These are phyloP conservation scores for Tuber calosporum DNA, from an alignment of 495 filamentous ascomycete genomes.

Conservation along the genomic window DNA sequence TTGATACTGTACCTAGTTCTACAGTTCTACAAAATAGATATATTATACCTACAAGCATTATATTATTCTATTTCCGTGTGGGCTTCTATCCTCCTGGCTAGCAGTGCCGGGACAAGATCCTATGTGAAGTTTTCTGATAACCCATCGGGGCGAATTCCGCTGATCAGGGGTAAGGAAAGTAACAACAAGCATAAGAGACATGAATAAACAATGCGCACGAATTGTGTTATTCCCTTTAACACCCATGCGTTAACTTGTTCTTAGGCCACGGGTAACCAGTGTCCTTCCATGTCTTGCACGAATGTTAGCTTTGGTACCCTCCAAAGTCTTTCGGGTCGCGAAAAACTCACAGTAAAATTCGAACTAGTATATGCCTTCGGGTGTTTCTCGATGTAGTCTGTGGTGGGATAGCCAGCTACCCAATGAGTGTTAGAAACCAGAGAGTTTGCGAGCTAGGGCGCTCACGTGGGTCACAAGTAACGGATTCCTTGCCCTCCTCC, in stretches of 20 bases:
- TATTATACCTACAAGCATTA: not conserved
- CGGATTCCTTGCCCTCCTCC: slow-evolving; percentile 49
- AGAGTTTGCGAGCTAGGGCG: not conserved
- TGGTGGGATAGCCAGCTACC: slow-evolving; percentile 56
- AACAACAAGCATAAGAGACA: not conserved
- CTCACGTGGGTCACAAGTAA: slow-evolving; percentile 63
- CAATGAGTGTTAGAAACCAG: not conserved
- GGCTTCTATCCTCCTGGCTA: not conserved
- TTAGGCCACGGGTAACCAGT: slow-evolving; percentile 49
- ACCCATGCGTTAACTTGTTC: slow-evolving; percentile 49
- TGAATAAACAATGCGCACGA: not conserved
- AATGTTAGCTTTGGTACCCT: slow-evolving; percentile 1
- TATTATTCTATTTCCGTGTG: not conserved
- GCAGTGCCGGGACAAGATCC: not conserved
- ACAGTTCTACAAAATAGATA: not conserved
- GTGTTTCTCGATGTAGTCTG: slow-evolving; percentile 60
- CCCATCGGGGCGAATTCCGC: not conserved
- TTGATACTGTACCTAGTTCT: too few relatives aligned
- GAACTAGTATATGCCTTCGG: slow-evolving; percentile 56
- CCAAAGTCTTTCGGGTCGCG: not conserved
- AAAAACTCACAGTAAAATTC: slow-evolving; percentile 52
- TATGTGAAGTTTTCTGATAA: not conserved
- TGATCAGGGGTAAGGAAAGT: not conserved
- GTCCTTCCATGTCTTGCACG: slow-evolving; percentile 46
- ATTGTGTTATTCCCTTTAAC: slow-evolving; percentile 19